These are phyloP conservation scores for Penicillium bialowiezense DNA, from an alignment of 495 filamentous ascomycete species.

Conservation along the genomic window DNA sequence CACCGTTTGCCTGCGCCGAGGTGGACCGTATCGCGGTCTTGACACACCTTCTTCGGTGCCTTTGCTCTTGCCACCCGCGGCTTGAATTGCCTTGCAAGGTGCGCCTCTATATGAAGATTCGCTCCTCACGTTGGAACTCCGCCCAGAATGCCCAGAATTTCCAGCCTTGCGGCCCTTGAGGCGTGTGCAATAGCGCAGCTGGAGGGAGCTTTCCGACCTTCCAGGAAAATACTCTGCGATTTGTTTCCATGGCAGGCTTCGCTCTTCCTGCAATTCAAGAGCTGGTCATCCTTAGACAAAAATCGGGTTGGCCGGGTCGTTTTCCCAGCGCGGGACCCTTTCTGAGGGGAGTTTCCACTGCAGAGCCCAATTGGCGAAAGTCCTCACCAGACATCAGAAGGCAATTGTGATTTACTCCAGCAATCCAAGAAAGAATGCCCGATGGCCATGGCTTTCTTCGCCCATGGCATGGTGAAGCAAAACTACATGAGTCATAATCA, in stretches of 20 bases:
- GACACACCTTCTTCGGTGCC: not conserved
- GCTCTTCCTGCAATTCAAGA: slow-evolving; percentile 14
- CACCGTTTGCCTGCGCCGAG: slow-evolving; percentile 11
- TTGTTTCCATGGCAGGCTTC: slow-evolving; percentile 7
- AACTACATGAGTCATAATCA: no score
- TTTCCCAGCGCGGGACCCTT: slow-evolving; percentile 5
- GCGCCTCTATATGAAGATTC: slow-evolving; percentile 1
- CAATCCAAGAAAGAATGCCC: no score
- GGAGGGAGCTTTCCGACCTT: slow-evolving; percentile 9
- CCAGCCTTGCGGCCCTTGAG: slow-evolving; percentile 9
- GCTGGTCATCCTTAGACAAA: slow-evolving; percentile 12
- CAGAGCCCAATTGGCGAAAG: no score
- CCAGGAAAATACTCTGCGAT: slow-evolving; percentile 14
- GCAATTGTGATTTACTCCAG: no score
- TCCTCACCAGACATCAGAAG: no score
- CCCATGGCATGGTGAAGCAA: no score
- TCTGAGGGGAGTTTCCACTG: no score
- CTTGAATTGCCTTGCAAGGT: slow-evolving; percentile 4
- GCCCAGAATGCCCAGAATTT: not conserved
- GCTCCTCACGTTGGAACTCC: not conserved
- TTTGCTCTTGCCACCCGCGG: slow-evolving; percentile 1
- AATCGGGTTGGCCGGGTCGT: not conserved
- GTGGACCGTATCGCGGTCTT: slow-evolving; percentile 13
- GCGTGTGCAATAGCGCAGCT: slow-evolving; percentile 10
- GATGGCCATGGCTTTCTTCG: no score